phyloP scores from a whole-genome alignment of 75 land plant genomes.

The Ceratopteris richardii region DNA sequence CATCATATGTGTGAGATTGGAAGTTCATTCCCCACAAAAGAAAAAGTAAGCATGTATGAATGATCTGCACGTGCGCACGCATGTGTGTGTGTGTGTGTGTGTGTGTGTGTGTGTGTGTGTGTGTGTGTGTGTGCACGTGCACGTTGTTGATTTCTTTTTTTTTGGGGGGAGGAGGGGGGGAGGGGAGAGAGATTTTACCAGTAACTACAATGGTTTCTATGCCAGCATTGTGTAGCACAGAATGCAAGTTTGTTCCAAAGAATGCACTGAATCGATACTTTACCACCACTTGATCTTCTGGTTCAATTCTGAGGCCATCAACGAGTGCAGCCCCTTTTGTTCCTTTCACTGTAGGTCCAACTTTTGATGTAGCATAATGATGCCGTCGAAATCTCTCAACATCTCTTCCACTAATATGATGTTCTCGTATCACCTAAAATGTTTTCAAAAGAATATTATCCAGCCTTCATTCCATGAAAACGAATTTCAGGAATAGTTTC shows the following conservation, averaged over 20 bases:
- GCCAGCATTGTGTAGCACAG: constrained; percentile 46
- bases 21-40: too few relatives aligned
- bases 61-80: too few relatives aligned
- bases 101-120: too few relatives aligned
- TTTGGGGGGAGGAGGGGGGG: too few relatives aligned
- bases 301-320: constrained; percentile 50
- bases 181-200: constrained; percentile 31
- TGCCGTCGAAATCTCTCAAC: constrained; percentile 70
- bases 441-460: too few relatives aligned
- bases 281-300: constrained; percentile 62
- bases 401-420: constrained; percentile 76
- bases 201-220: constrained; percentile 47
- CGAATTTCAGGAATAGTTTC: too few relatives aligned
- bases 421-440: constrained; percentile 77
- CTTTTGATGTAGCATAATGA: constrained; percentile 40
- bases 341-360: constrained; percentile 58
- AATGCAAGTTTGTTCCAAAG: constrained; percentile 64
- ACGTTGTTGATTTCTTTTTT: too few relatives aligned
- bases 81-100: too few relatives aligned
- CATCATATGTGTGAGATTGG: too few relatives aligned
- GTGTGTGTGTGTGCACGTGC: too few relatives aligned
- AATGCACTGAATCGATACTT: constrained; percentile 87
- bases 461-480: too few relatives aligned
- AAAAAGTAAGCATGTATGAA: too few relatives aligned
- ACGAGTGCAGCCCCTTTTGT: constrained; percentile 61